Base-by-base conservation (phyloP, 2,329 filamentous ascomycete genomes). In the Fusarium proliferatum region DNA sequence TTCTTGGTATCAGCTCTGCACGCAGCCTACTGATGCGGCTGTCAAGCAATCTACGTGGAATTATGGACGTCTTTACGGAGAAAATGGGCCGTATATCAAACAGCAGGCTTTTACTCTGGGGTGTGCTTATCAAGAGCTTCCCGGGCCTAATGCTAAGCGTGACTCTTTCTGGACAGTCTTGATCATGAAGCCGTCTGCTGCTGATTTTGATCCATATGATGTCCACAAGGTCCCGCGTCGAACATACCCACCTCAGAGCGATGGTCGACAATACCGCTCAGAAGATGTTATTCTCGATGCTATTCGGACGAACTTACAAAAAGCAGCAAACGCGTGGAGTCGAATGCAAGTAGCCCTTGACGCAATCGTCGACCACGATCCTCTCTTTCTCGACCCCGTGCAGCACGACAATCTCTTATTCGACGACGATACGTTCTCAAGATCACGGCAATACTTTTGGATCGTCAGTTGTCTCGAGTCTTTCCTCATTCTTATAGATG, bases 341-440 rank as follows among this genome's bases (percentile, higher is more conserved):
- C 33, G 45, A n/a, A n/a, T 64, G 21, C 56, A 61, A 43, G 17
- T 38, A 6, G 61, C 61, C 19, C 56, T 64, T 6, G 23, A 39
- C 5, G n/a, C 61, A 11, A 38, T 51, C 9, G 36, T 64, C 15
- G 56, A 64, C 9, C 45, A 51, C 6, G 56, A 52, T 12, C 61
- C 61, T 45, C 57, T 52, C 0, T 64, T 64, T 26, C 26, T 64
- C 15, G 45, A 64, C 49, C 56, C 61, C 2, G 33, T 33, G 9
- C 46, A 62, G 11, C 62, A 64, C 6, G 62, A 45, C 13, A 52
- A 62, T 16, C 45, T 52, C 9, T 34, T 64, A 23, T 64, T 64
- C 17, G 62, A 64, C 13, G 57, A 62, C 21, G 62, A 62, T 9
- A 52, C 57, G 1, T 64, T 64, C 6, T 64, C 62, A 4, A 19